These are phyloP conservation scores for Pichia insulana DNA, from an alignment of 805 yeast genomes.

Conservation along the genomic window DNA sequence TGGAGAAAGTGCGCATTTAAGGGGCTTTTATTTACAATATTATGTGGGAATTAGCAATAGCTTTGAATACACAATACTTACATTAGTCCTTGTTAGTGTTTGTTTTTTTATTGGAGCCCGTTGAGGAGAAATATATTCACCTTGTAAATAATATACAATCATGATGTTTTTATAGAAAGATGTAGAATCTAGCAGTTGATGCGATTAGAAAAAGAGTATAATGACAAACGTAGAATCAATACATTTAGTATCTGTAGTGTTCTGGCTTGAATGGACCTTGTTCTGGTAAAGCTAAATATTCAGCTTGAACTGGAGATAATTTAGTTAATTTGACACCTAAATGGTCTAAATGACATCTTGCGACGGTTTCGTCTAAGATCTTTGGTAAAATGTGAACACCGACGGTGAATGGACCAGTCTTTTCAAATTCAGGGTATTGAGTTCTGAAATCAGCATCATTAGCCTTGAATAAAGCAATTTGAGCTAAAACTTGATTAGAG, in stretches of 20 bases:
- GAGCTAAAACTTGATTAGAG: slow-evolving; percentile 99
- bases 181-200: slow-evolving; percentile 24
- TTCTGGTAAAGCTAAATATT: slow-evolving; percentile 83
- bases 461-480: slow-evolving; percentile 93
- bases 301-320: slow-evolving; percentile 76
- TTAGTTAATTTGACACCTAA: slow-evolving; percentile 81
- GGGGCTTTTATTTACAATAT: too few relatives aligned
- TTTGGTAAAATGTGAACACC: slow-evolving; percentile 97
- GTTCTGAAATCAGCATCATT: slow-evolving; percentile 71
- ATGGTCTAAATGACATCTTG: slow-evolving; percentile 91
- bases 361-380: slow-evolving; percentile 97
- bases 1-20: too few relatives aligned
- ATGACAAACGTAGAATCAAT: neutral
- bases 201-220: slow-evolving; percentile 11
- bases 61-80: too few relatives aligned
- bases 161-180: neutral
- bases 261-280: slow-evolving; percentile 98
- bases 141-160: slow-evolving; percentile 3
- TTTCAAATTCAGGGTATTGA: slow-evolving; percentile 80
- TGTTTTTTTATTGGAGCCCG: slow-evolving; percentile 3
- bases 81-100: too few relatives aligned
- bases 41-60: too few relatives aligned
- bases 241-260: slow-evolving; percentile 84
- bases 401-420: slow-evolving; percentile 80
- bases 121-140: slow-evolving; percentile 11